Evolutionary conservation across 495 filamentous ascomycete genomes (phyloP).

Genomic region (Endocarpon pusillum): DNA sequence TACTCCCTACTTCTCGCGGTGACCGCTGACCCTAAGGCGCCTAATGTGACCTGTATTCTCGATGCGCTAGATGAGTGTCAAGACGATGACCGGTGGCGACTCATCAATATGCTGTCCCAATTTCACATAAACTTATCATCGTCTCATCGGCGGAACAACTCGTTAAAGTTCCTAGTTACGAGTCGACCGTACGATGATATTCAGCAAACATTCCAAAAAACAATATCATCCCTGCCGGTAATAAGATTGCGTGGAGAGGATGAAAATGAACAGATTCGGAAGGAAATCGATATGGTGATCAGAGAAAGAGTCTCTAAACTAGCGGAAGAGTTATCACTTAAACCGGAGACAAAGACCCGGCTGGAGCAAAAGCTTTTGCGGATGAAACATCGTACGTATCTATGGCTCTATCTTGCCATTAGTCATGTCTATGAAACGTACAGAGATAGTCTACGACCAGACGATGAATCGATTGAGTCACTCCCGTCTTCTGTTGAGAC

Average conservation of each 20-base stretch:
- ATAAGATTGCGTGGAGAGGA: constrained; percentile 23
- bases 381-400: constrained; percentile 12
- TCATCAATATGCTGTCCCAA: constrained; percentile 12
- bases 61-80: constrained; percentile 28
- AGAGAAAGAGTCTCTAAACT: constrained; percentile 14
- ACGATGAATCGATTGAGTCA: constrained; percentile 4
- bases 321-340: constrained; percentile 3
- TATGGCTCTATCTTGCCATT: constrained; percentile 10
- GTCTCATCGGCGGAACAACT: not conserved
- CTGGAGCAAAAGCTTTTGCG: constrained; percentile 5
- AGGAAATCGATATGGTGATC: constrained; percentile 24
- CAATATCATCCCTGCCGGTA: constrained; percentile 8
- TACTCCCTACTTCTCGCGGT: constrained; percentile 11
- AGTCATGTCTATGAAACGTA: constrained; percentile 3
- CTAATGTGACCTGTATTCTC: constrained; percentile 19
- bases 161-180: constrained; percentile 25
- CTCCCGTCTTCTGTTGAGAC: constrained; percentile 8
- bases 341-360: not conserved
- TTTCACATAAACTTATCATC: constrained; percentile 3
- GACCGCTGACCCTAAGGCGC: constrained; percentile 6
- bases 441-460: constrained; percentile 7
- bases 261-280: constrained; percentile 15
- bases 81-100: constrained; percentile 5
- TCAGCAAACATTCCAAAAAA: constrained; percentile 7
- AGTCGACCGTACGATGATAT: constrained; percentile 27